phyloP scores from a whole-genome alignment of 1,284 basidiomycete species.

The Phlebopus sp. region DNA sequence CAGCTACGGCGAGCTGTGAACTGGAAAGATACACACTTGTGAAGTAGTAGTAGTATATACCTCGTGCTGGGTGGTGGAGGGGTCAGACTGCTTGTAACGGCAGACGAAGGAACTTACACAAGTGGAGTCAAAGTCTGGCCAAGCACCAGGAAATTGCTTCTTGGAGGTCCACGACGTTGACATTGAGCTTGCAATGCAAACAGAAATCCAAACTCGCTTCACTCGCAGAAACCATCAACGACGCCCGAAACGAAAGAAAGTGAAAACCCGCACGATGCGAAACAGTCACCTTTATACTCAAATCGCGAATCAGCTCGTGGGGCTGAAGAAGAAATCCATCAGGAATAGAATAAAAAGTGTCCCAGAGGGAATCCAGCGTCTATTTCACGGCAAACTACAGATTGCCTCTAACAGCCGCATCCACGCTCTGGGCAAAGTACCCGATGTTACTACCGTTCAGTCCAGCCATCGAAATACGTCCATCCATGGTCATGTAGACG shows the following conservation, averaged over 20 bases:
- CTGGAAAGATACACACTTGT: slow-evolving; percentile 9
- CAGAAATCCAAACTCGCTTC: slow-evolving; percentile 1
- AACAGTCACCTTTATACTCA: slow-evolving; percentile 15
- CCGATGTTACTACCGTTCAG: slow-evolving; percentile 88
- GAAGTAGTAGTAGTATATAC: not conserved
- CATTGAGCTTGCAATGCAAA: slow-evolving; percentile 25
- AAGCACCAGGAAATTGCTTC: slow-evolving; percentile 24
- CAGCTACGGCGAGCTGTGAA: not conserved
- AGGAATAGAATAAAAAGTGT: slow-evolving; percentile 22
- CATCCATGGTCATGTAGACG: slow-evolving; percentile 90
- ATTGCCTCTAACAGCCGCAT: slow-evolving; percentile 78
- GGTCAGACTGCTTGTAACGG: not conserved
- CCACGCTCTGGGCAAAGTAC: slow-evolving; percentile 86
- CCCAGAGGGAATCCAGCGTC: slow-evolving; percentile 17
- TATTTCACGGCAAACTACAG: slow-evolving; percentile 48
- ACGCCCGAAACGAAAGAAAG: not conserved
- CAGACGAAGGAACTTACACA: slow-evolving; percentile 13
- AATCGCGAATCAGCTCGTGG: slow-evolving; percentile 15
- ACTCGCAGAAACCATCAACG: not conserved
- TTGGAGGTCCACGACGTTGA: slow-evolving; percentile 16
- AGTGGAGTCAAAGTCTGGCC: slow-evolving; percentile 16
- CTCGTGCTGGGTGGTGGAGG: slow-evolving; percentile 3
- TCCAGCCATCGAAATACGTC: slow-evolving; percentile 95
- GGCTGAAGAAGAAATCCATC: slow-evolving; percentile 16
- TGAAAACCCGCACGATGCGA: slow-evolving; percentile 13